Conservation (phyloP, 257 asterid genomes). For the Nicotiana undulata region DNA sequence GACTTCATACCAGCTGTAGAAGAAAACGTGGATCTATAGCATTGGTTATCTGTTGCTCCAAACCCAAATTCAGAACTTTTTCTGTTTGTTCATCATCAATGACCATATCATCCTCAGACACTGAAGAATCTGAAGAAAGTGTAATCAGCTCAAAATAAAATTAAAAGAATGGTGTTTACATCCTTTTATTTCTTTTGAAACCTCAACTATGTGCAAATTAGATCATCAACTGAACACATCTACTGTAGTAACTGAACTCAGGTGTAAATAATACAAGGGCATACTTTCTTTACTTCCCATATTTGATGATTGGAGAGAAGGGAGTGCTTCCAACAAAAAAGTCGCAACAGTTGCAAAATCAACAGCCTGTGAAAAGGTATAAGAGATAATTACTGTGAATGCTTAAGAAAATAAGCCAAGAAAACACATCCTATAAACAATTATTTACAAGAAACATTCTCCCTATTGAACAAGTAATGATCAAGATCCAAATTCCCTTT, state of each 20-base stretch:
- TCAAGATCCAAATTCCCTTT: not conserved
- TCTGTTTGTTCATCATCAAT: conserved; percentile 43
- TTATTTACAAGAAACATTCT: not conserved
- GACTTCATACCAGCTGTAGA: conserved; percentile 60
- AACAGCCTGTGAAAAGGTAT: conserved; percentile 48
- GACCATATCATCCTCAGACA: conserved; percentile 74
- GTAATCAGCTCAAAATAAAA: not conserved
- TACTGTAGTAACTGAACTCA: not conserved
- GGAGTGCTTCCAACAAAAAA: conserved; percentile 70
- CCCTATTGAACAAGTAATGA: not conserved
- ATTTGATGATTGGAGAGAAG: conserved; percentile 49
- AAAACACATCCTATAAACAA: not conserved
- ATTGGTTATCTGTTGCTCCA: conserved; percentile 65
- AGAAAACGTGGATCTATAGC: conserved; percentile 74
- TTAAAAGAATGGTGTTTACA: not conserved
- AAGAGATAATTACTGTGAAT: not conserved
- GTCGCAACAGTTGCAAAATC: conserved; percentile 74
- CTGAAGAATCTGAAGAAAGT: conserved; percentile 34
- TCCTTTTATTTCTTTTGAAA: not conserved
- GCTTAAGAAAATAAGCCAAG: not conserved
- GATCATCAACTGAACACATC: not conserved
- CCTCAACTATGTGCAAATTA: not conserved
- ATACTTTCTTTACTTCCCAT: conserved; percentile 45
- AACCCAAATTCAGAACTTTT: conserved; percentile 46
- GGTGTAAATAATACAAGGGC: conserved; percentile 14